Evolutionary conservation across 2,329 filamentous ascomycete species (phyloP).

Genomic region (Colletotrichum tropicicola): DNA sequence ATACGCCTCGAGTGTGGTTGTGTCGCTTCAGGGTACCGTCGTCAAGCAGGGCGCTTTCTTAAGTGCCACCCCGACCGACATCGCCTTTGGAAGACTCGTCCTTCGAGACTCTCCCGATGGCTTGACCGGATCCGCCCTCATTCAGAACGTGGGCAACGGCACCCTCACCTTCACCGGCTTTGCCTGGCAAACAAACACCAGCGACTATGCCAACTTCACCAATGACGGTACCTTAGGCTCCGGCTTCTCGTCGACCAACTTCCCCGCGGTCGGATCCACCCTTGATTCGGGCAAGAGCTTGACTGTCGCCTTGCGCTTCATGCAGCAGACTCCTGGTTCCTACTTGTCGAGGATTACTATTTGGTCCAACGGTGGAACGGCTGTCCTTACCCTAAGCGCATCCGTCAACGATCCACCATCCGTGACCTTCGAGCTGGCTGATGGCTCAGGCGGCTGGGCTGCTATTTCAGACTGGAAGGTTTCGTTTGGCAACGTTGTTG

Average conservation of each 20-base stretch:
- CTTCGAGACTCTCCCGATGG: slow-evolving; percentile 37
- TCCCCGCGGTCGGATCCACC: slow-evolving; percentile 39
- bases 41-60: slow-evolving; percentile 47
- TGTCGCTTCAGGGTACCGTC: slow-evolving; percentile 47
- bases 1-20: slow-evolving; percentile 45
- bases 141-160: slow-evolving; percentile 48
- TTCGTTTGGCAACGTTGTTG: slow-evolving; percentile 43
- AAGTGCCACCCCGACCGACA: slow-evolving; percentile 43
- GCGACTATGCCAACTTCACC: slow-evolving; percentile 42
- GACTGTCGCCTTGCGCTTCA: slow-evolving; percentile 44
- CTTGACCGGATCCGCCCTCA: slow-evolving; percentile 36
- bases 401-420: slow-evolving; percentile 43
- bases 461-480: slow-evolving; percentile 31
- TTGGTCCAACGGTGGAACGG: slow-evolving; percentile 45
- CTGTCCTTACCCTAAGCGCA: slow-evolving; percentile 42
- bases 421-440: slow-evolving; percentile 45
- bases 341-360: slow-evolving; percentile 45
- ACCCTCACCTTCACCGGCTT: slow-evolving; percentile 45
- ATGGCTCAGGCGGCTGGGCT: slow-evolving; percentile 41
- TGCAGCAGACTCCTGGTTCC: slow-evolving; percentile 38
- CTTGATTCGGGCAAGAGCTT: slow-evolving; percentile 41
- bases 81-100: slow-evolving; percentile 50
- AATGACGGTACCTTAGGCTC: slow-evolving; percentile 38
- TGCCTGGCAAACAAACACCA: slow-evolving; percentile 41
- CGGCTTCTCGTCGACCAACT: slow-evolving; percentile 40